Base-by-base conservation (phyloP, 129 eudicot species). In the Artemisia tridentata region DNA sequence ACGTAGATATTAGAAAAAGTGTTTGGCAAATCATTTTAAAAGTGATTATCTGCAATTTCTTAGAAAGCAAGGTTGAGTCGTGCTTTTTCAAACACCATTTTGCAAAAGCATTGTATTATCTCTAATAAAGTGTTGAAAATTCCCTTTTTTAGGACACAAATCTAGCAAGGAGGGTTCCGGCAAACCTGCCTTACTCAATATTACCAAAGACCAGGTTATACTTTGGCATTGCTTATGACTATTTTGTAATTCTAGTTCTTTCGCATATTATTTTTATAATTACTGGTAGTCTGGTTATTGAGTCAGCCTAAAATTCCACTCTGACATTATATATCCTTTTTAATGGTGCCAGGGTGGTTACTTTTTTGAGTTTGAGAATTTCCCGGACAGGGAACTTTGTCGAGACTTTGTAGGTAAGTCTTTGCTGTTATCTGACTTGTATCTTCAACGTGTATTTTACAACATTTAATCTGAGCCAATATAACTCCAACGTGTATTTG, bases 381-480 rank as follows among this genome's bases (percentile, higher is more conserved):
- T 85, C 68, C 48, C 86, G 53, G 96, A 92, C n/a, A 91, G 98
- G 55, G 98, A 89, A 73, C 74, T 67, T 70, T 92, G 96, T 84
- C 71, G 85, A 62, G 96, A 92, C 31, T 86, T 86, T 85, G 96
- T 87, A 12, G 95, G 98, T 89, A 78, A 87, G 88, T 17, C 27
- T 16, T 27, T 57, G 38, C 18, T 66, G 75, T 62, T 38, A 45
- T 57, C 63, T 21, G 43, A 18, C 20, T 63, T 20, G 19, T 21
- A 21, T 59, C 15, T 2, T 73, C 14, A n/a, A n/a, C n/a, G 11
- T 4, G 3, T 27, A 25, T 45, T 19, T 46, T 63, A 20, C 16
- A 51, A 25, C 56, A 21, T 21, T 53, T 56, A 65, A 54, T 43
- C 17, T 16, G 45, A 54, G 47, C n/a, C n/a, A n/a, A 23, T 10